These are phyloP conservation scores for Penicillium soppii DNA, from an alignment of 495 filamentous ascomycete species.

Conservation along the genomic window DNA sequence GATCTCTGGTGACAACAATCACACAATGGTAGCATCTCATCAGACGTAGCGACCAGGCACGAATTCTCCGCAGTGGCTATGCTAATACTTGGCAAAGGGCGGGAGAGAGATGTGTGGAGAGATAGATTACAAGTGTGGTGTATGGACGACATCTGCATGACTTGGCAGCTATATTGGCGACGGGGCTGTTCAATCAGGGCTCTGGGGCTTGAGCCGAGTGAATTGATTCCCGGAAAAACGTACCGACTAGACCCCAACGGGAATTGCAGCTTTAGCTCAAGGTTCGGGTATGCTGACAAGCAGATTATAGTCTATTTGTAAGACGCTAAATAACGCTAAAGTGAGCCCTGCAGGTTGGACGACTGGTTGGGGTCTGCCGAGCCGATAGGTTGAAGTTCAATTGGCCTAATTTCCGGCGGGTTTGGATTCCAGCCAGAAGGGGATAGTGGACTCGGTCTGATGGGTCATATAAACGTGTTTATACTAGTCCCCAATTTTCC, in stretches of 20 bases:
- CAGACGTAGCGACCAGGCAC: background rate
- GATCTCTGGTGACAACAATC: no score
- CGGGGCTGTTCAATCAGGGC: background rate
- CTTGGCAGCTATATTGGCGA: background rate
- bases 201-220: background rate
- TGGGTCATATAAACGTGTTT: background rate
- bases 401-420: background rate
- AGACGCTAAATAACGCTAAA: background rate
- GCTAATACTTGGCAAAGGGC: background rate
- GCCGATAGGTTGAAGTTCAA: background rate
- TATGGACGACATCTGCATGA: background rate
- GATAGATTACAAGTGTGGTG: background rate
- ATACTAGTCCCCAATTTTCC: no score
- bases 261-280: background rate
- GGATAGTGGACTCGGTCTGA: background rate
- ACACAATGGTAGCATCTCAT: no score
- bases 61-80: background rate
- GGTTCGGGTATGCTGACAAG: slow-evolving; percentile 3
- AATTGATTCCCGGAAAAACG: background rate
- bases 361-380: background rate
- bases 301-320: slow-evolving; percentile 6
- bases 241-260: background rate
- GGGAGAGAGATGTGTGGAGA: background rate
- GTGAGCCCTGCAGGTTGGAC: background rate
- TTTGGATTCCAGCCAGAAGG: no score